Percentiles rank a stretch among this genome's conserved stretches.
phyloP scores from a whole-genome alignment of 352 stramenopile species.

The Phytophthora pini region DNA sequence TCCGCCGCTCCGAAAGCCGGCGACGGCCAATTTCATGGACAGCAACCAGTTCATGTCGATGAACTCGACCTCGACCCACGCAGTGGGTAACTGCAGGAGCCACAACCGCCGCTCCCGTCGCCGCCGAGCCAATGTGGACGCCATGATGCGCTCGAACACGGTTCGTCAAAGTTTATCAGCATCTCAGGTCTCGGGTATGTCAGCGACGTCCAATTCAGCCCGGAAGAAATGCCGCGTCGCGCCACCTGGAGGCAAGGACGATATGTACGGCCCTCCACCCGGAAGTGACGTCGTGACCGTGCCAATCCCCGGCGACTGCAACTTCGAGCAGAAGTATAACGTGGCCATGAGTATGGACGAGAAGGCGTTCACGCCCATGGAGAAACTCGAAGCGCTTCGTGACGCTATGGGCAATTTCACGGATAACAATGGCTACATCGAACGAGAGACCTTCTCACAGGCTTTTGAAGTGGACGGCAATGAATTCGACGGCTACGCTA shows the following conservation, averaged over 20 bases:
- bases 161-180: constrained; percentile 57
- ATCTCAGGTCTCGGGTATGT: constrained; percentile 26
- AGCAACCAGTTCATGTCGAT: constrained; percentile 56
- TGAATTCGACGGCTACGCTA: constrained; percentile 58
- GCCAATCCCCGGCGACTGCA: constrained; percentile 66
- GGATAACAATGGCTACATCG: constrained; percentile 64
- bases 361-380: constrained; percentile 46
- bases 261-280: constrained; percentile 49
- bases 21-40: constrained; percentile 62
- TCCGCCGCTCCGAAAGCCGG: constrained; percentile 40
- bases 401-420: constrained; percentile 67
- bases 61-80: constrained; percentile 33
- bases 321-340: constrained; percentile 64
- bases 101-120: constrained; percentile 34
- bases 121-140: constrained; percentile 68
- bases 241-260: constrained; percentile 15
- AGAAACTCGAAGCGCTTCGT: constrained; percentile 64
- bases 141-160: constrained; percentile 74
- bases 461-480: constrained; percentile 65
- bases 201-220: constrained; percentile 24
- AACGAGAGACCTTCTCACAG: constrained; percentile 74
- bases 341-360: constrained; percentile 66
- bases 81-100: constrained; percentile 34
- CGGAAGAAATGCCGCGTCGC: constrained; percentile 28
- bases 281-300: constrained; percentile 60